A percentile compares a stretch with the other conserved stretches of the same genome.
These are phyloP conservation scores for Jackrogersella minutella DNA, from an alignment of 495 filamentous ascomycete species.

Conservation along the genomic window DNA sequence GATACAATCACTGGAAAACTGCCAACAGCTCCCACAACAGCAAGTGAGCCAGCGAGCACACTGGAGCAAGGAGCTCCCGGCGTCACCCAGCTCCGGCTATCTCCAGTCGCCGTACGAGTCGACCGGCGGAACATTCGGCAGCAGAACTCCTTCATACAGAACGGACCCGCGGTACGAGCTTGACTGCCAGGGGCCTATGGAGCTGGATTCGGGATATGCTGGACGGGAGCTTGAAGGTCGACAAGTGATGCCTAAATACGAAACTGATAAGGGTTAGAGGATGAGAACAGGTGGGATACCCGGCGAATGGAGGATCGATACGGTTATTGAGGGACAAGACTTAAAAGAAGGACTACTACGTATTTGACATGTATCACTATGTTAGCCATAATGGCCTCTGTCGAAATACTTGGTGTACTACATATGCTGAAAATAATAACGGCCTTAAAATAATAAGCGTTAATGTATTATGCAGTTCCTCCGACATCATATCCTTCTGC, in stretches of 20 bases:
- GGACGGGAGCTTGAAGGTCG: conserved; percentile 20
- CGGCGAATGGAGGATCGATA: background rate
- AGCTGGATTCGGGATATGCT: conserved; percentile 25
- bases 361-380: too few species aligned
- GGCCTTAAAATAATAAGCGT: background rate
- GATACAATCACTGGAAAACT: background rate
- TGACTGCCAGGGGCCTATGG: background rate
- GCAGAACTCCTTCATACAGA: background rate
- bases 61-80: conserved; percentile 13
- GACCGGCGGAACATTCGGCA: background rate
- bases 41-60: background rate
- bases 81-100: conserved; percentile 3
- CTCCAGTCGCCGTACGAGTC: conserved; percentile 8
- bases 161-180: conserved; percentile 19
- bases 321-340: background rate
- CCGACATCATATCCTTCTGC: too few species aligned
- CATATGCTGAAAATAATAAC: background rate
- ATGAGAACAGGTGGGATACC: background rate
- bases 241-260: background rate
- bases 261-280: background rate
- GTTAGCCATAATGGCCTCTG: too few species aligned
- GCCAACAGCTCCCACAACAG: background rate
- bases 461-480: too few species aligned
- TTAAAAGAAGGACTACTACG: background rate
- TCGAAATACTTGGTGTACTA: too few species aligned